These are phyloP conservation scores for Lactarius pseudohatsudake DNA, from an alignment of 768 basidiomycete species.

Conservation along the genomic window DNA sequence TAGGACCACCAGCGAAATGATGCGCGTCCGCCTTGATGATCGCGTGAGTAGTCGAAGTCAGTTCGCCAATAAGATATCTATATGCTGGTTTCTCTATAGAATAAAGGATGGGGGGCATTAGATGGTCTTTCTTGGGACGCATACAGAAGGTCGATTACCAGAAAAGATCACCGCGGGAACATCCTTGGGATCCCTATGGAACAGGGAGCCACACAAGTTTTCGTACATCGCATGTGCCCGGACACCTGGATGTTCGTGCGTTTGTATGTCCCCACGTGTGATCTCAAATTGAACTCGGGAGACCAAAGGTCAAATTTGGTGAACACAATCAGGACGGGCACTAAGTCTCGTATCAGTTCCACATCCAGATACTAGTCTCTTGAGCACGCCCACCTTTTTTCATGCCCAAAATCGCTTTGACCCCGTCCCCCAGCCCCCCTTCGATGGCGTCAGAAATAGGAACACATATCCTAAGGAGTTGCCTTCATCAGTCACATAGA, in stretches of 20 bases:
- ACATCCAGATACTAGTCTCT: too few relatives aligned
- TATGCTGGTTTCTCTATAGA: neutral
- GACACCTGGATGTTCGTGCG: neutral
- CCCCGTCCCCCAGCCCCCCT: neutral
- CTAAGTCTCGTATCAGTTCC: constrained; percentile 1
- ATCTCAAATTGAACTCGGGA: neutral
- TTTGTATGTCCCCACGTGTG: neutral
- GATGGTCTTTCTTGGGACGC: neutral
- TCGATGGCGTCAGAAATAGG: neutral
- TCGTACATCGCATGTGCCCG: neutral
- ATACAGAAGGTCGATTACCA: constrained; percentile 3
- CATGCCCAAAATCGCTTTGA: neutral
- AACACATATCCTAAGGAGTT: constrained; percentile 13
- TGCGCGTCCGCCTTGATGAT: neutral
- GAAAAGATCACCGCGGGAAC: constrained; percentile 1
- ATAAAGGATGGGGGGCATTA: neutral
- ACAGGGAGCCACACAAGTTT: neutral
- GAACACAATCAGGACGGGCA: constrained; percentile 12
- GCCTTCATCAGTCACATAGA: neutral
- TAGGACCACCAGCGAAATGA: neutral
- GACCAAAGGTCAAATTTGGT: constrained; percentile 9
- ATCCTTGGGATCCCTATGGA: neutral
- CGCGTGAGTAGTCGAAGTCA: neutral
- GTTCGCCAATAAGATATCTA: neutral
- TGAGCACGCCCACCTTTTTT: constrained; percentile 3